Conservation (phyloP, 805 yeast species). For the Saturnispora sanitii region DNA sequence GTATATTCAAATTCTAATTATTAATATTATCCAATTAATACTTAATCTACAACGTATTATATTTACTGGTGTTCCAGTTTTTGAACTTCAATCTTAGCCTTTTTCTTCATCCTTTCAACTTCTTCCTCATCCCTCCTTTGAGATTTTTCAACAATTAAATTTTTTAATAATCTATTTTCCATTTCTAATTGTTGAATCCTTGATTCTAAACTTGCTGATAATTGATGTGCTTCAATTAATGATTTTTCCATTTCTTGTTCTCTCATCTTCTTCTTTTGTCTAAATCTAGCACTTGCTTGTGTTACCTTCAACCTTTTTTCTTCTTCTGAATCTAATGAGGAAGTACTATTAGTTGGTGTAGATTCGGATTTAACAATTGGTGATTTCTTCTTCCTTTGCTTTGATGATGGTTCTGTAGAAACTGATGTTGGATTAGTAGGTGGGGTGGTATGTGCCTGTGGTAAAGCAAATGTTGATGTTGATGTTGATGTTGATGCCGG, state of each 20-base stretch:
- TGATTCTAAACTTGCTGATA: conserved; percentile 55
- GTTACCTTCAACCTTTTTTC: conserved; percentile 84
- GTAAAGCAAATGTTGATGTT: conserved; percentile 3
- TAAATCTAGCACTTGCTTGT: conserved; percentile 89
- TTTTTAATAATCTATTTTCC: conserved; percentile 83
- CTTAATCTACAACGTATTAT: neutral
- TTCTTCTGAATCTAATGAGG: conserved; percentile 28
- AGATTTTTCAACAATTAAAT: conserved; percentile 74
- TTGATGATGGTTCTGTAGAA: conserved; percentile 1
- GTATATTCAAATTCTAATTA: no score
- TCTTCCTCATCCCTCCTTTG: conserved; percentile 45
- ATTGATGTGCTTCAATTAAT: conserved; percentile 61
- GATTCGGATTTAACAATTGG: neutral
- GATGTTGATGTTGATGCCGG: conserved; percentile 13
- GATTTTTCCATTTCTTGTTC: conserved; percentile 85
- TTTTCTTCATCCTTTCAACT: conserved; percentile 41
- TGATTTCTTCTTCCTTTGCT: neutral
- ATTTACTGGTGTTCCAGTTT: neutral
- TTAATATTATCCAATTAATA: neutral
- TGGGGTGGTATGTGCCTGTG: conserved; percentile 5
- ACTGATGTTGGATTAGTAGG: conserved; percentile 1
- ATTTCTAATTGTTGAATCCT: conserved; percentile 78
- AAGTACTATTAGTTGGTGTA: neutral
- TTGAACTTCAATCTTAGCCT: conserved; percentile 26
- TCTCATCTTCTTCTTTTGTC: conserved; percentile 83